A percentile compares a stretch with the other conserved stretches of the same genome.
Evolutionary conservation across 2,329 filamentous ascomycete species (phyloP).

Genomic region (Cladosporium velox): DNA sequence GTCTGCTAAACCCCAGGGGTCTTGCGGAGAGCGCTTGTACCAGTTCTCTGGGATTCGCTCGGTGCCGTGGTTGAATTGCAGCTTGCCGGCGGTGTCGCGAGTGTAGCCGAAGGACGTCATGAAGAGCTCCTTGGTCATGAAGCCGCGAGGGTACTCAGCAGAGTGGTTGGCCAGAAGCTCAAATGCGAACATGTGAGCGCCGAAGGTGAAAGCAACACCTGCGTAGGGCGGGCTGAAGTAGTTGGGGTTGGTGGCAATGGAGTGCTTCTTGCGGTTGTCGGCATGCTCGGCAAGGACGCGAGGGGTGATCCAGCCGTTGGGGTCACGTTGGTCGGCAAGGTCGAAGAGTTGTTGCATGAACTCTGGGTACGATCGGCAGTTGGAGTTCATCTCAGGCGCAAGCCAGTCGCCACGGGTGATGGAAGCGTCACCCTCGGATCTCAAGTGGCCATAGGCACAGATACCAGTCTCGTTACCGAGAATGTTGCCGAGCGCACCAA

Average conservation of each 20-base stretch:
- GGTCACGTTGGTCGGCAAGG: conserved; percentile 25
- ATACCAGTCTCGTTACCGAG: conserved; percentile 32
- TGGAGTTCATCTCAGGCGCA: conserved; percentile 30
- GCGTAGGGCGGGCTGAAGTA: conserved; percentile 32
- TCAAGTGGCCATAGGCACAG: conserved; percentile 31
- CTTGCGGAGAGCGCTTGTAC: conserved; percentile 30
- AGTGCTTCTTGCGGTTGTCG: conserved; percentile 32
- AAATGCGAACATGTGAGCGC: conserved; percentile 33
- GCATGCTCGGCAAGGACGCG: conserved; percentile 31
- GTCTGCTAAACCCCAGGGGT: conserved; percentile 30
- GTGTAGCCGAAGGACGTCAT: conserved; percentile 30
- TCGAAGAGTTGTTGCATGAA: conserved; percentile 32
- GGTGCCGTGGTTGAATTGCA: conserved; percentile 22
- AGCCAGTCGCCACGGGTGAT: conserved; percentile 34
- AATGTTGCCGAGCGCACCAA: conserved; percentile 27
- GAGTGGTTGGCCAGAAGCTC: conserved; percentile 32
- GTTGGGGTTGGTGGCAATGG: conserved; percentile 34
- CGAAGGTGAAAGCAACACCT: conserved; percentile 34
- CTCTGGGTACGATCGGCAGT: conserved; percentile 30
- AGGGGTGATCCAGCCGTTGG: conserved; percentile 28
- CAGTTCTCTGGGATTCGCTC: conserved; percentile 25
- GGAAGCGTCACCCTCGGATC: conserved; percentile 31
- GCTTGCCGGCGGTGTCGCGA: conserved; percentile 22
- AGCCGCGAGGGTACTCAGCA: conserved; percentile 28
- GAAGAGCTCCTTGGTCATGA: conserved; percentile 29